phyloP scores from a whole-genome alignment of 108 stramenopile species.

The Bacterosira constricta region DNA sequence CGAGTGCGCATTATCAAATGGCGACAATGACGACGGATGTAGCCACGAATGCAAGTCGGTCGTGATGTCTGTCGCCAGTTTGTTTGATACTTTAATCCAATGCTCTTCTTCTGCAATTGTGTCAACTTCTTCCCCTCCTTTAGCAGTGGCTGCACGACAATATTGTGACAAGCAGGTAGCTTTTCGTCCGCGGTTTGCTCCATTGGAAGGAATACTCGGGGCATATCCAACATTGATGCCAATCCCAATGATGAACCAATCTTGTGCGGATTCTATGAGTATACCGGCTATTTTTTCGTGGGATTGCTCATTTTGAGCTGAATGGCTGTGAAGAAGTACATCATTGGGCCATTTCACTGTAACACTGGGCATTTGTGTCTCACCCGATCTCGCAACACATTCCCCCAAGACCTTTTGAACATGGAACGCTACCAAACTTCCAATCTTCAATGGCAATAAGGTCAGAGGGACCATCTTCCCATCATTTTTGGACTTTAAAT shows the following conservation, averaged over 20 bases:
- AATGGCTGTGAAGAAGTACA: conserved; percentile 67
- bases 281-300: conserved; percentile 52
- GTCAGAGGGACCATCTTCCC: conserved; percentile 57
- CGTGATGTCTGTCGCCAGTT: conserved; percentile 33
- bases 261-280: conserved; percentile 50
- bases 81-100: conserved; percentile 39
- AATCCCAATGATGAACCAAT: conserved; percentile 91
- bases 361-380: conserved; percentile 34
- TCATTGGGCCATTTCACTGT: conserved; percentile 96
- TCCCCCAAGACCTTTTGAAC: conserved; percentile 23
- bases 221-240: conserved; percentile 91
- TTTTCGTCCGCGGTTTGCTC: conserved; percentile 61
- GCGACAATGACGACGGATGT: conserved; percentile 12
- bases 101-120: conserved; percentile 13
- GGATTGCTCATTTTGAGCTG: conserved; percentile 41
- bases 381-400: conserved; percentile 4
- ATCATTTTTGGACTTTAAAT: conserved; percentile 28
- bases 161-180: conserved; percentile 69
- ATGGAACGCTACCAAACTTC: conserved; percentile 61
- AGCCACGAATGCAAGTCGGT: conserved; percentile 48
- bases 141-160: conserved; percentile 16
- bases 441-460: conserved; percentile 60
- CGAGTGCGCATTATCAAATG: background rate
- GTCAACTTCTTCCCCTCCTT: conserved; percentile 5
- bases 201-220: conserved; percentile 64